A percentile compares a stretch with the other conserved stretches of the same genome.
These are phyloP conservation scores for Phlyctochytrium bullatum DNA, from an alignment of 192 early-diverging fungal species.

Conservation along the genomic window DNA sequence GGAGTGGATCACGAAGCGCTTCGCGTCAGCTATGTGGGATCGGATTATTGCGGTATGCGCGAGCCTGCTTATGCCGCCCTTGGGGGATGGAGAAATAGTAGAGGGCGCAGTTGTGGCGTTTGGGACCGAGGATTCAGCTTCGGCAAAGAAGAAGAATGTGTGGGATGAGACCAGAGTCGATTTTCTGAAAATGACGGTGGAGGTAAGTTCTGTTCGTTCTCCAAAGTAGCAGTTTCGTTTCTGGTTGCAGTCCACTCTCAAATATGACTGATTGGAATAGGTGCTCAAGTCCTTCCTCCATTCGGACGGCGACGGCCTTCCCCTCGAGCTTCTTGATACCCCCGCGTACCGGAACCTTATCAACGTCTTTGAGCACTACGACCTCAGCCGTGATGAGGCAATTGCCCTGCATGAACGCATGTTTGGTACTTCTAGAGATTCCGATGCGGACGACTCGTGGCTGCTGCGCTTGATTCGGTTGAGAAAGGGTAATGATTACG, in stretches of 20 bases:
- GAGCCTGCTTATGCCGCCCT: background rate
- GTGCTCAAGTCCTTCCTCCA: background rate
- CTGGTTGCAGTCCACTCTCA: too few relatives aligned
- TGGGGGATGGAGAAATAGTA: background rate
- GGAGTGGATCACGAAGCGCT: background rate
- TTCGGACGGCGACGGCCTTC: constrained; percentile 1
- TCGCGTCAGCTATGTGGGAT: background rate
- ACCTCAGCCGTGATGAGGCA: background rate
- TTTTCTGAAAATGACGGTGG: background rate
- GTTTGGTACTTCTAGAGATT: background rate
- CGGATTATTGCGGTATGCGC: background rate
- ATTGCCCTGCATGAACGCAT: background rate
- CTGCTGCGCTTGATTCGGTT: background rate
- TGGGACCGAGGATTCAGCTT: background rate
- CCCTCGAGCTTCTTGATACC: background rate
- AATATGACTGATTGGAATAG: background rate
- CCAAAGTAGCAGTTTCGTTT: too few relatives aligned
- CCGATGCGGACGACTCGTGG: background rate
- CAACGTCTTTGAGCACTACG: constrained; percentile 1
- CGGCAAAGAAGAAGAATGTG: background rate
- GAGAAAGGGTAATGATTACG: background rate
- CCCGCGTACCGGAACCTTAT: background rate
- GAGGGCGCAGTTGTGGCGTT: too few relatives aligned
- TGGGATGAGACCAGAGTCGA: constrained; percentile 1
- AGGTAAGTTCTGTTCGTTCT: background rate